Conservation (phyloP, 1,139 yeast species). For the Blastobotrys ciferrii region DNA sequence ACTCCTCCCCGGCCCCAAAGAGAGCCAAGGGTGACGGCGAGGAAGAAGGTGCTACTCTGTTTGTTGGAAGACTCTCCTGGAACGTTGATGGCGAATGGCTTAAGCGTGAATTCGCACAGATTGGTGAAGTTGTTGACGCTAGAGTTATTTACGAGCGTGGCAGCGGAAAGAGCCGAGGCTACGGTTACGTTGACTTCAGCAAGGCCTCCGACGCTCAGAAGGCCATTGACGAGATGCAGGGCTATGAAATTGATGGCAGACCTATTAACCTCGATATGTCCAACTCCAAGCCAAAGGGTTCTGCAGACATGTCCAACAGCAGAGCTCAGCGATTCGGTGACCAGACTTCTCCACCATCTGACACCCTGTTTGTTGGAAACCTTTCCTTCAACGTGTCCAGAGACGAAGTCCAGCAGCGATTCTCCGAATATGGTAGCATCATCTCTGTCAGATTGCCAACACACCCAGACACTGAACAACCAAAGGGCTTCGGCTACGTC, state of each 20-base stretch:
- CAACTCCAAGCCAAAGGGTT: constrained; percentile 64
- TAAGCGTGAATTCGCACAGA: constrained; percentile 74
- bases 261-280: constrained; percentile 92
- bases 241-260: constrained; percentile 95
- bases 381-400: constrained; percentile 85
- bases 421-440: constrained; percentile 76
- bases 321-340: constrained; percentile 92
- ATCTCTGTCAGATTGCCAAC: constrained; percentile 93
- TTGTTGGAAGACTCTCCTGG: constrained; percentile 98
- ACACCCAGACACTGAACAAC: constrained; percentile 97
- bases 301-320: constrained; percentile 48
- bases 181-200: constrained; percentile 95
- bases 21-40: constrained; percentile 41
- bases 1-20: constrained; percentile 37
- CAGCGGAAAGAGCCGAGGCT: constrained; percentile 93
- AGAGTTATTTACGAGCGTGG: constrained; percentile 93
- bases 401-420: constrained; percentile 69
- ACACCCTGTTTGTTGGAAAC: constrained; percentile 94
- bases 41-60: constrained; percentile 76
- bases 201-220: constrained; percentile 73
- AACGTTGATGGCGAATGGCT: constrained; percentile 94
- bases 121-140: constrained; percentile 81
- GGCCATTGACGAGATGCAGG: constrained; percentile 86
- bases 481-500: constrained; percentile 98
- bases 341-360: constrained; percentile 85